Conservation (phyloP, 2,329 filamentous ascomycete genomes). For the Beauveria scarabaeidicola region DNA sequence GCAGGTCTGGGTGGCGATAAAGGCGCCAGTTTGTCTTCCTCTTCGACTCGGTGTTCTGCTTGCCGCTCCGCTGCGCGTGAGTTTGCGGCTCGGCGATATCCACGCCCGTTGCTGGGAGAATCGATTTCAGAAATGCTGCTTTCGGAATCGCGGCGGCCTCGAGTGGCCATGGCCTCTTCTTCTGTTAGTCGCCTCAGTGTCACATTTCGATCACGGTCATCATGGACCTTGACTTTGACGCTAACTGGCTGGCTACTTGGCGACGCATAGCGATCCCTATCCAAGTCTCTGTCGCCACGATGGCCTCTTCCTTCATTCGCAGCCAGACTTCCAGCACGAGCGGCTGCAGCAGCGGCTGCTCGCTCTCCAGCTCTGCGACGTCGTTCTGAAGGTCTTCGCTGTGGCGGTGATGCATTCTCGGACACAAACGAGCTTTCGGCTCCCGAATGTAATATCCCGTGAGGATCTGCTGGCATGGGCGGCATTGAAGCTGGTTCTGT, state of each 20-base stretch:
- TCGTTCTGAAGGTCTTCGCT: constrained; percentile 38
- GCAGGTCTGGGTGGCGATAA: constrained; percentile 49
- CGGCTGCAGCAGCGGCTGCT: constrained; percentile 39
- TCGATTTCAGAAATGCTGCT: constrained; percentile 52
- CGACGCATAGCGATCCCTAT: constrained; percentile 31
- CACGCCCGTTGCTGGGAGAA: constrained; percentile 34
- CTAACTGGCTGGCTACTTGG: constrained; percentile 41
- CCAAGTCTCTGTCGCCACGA: constrained; percentile 26
- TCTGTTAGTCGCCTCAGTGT: constrained; percentile 54
- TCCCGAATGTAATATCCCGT: constrained; percentile 30
- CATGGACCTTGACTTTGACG: constrained; percentile 52
- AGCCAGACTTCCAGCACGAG: constrained; percentile 39
- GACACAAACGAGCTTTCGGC: constrained; percentile 23
- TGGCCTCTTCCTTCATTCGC: constrained; percentile 36
- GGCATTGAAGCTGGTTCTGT: constrained; percentile 40
- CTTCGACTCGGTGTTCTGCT: constrained; percentile 37
- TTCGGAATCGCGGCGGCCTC: constrained; percentile 38
- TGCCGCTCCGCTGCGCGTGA: constrained; percentile 37
- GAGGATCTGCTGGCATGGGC: constrained; percentile 43
- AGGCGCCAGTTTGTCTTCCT: constrained; percentile 30
- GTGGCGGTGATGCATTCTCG: constrained; percentile 28
- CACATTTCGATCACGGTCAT: constrained; percentile 52
- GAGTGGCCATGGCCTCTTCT: constrained; percentile 42
- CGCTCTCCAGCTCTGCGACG: constrained; percentile 34
- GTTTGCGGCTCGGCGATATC: constrained; percentile 48